Conservation (phyloP, 2,329 filamentous ascomycete genomes). For the Cladophialophora immunda region DNA sequence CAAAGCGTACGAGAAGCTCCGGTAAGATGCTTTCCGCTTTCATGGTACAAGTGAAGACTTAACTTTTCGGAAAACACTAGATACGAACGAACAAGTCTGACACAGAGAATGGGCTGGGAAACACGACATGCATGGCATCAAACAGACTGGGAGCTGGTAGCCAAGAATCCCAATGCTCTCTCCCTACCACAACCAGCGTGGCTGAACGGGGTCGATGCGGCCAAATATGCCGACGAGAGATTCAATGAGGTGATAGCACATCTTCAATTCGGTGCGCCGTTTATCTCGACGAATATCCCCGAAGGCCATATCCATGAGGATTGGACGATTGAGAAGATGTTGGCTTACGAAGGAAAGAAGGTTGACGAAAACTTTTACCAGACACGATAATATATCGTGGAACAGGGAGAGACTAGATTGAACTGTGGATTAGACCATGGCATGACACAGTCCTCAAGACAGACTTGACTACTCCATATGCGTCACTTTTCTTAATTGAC, state of each 20-base stretch:
- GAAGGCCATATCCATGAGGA: constrained; percentile 52
- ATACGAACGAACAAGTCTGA: constrained; percentile 53
- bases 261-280: constrained; percentile 52
- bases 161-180: constrained; percentile 53
- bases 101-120: constrained; percentile 56
- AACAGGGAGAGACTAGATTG: constrained; percentile 4
- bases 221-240: constrained; percentile 54
- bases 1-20: constrained; percentile 12
- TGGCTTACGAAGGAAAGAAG: constrained; percentile 10
- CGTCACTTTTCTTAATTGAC: background rate
- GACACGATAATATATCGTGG: background rate
- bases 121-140: constrained; percentile 55
- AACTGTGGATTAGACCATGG: too few species aligned
- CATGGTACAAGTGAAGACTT: background rate
- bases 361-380: constrained; percentile 4
- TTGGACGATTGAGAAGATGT: constrained; percentile 54
- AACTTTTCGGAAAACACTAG: constrained; percentile 48
- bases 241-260: constrained; percentile 49
- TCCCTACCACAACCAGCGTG: constrained; percentile 57
- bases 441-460: too few species aligned
- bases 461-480: background rate
- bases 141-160: constrained; percentile 58
- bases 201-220: constrained; percentile 60
- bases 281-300: constrained; percentile 57
- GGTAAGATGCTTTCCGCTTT: constrained; percentile 1